Evolutionary conservation across 441 rosid species (phyloP), one percentile per base, ranked within the genome.

Genomic region (Gossypium lobatum): DNA sequence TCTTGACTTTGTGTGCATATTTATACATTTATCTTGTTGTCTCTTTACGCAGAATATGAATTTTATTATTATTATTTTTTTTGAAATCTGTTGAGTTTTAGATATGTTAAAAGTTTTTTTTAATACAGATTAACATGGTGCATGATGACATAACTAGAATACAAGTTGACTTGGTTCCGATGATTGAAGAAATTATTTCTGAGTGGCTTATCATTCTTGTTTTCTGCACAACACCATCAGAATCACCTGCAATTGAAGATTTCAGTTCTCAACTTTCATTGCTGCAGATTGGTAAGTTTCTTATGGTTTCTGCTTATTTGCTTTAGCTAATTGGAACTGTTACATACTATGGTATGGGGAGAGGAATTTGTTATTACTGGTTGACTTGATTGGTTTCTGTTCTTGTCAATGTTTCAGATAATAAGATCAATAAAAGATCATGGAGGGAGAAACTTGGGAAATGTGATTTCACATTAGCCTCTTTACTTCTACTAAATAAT

Each of bases 251-350:
- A 74, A 77, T 86, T 77, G 97, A 92, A 84, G 97, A 92, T 89
- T 96, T 96, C 79, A 93, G 96, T 82, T 87, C 80, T 60, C 95
- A 96, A 78, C 97, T 96, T 72, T 96, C 99, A 75, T 86, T 87
- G 26, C 82, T 96, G 75, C 92, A 85, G 76, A 91, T 96, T 75
- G 99, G 98, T 93, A 80, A 77, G 92, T 73, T 81, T 65, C 70
- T 68, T 58, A 14, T 65, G 28, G 16, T 69, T 52, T 17, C 50
- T 42, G 72, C 28, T 50, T 16, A 58, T n/a, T 73, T 48, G 31
- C 25, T 23, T 18, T 68, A 21, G 57, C 46, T 53, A 61, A 50
- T 25, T 20, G 20, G 26, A 25, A 69, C 18, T 17, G 21, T 25
- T 25, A 28, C 18, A 18, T 54, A 18, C 20, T 18, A 0, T 70